Evolutionary conservation across 116 monocot genomes (phyloP).

Genomic region (Dioscorea cayenensis): DNA sequence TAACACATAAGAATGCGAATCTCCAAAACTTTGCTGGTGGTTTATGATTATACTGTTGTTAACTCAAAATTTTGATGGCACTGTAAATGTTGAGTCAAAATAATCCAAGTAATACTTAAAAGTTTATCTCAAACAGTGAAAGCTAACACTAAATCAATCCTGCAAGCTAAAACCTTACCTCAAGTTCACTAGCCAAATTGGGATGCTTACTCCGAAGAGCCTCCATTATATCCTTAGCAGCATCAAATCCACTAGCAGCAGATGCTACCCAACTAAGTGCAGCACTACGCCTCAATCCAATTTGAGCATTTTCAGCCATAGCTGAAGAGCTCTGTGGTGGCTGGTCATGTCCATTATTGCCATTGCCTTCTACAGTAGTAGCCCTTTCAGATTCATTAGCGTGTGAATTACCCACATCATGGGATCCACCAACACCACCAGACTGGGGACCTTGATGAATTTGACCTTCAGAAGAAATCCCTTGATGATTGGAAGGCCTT

Average conservation of each 20-base stretch:
- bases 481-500: slow-evolving; percentile 37
- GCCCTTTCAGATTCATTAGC: slow-evolving; percentile 69
- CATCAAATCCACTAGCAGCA: slow-evolving; percentile 90
- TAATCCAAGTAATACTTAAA: no score
- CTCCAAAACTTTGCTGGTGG: no score
- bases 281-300: slow-evolving; percentile 54
- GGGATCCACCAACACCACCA: slow-evolving; percentile 30
- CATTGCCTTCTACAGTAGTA: slow-evolving; percentile 36
- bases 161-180: slow-evolving; percentile 34
- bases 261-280: slow-evolving; percentile 77
- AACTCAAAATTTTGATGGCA: no score
- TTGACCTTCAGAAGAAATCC: slow-evolving; percentile 38
- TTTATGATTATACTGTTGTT: no score
- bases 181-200: slow-evolving; percentile 91
- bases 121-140: no score
- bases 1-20: no score
- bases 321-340: slow-evolving; percentile 41
- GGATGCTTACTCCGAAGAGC: slow-evolving; percentile 88
- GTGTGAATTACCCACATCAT: slow-evolving; percentile 69
- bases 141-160: no score
- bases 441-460: slow-evolving; percentile 43
- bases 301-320: slow-evolving; percentile 31
- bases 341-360: slow-evolving; percentile 52
- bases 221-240: slow-evolving; percentile 99
- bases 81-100: no score